A percentile compares a stretch with the other conserved stretches of the same genome.
phyloP scores from a whole-genome alignment of 805 yeast genomes.

The Millerozyma miso region DNA sequence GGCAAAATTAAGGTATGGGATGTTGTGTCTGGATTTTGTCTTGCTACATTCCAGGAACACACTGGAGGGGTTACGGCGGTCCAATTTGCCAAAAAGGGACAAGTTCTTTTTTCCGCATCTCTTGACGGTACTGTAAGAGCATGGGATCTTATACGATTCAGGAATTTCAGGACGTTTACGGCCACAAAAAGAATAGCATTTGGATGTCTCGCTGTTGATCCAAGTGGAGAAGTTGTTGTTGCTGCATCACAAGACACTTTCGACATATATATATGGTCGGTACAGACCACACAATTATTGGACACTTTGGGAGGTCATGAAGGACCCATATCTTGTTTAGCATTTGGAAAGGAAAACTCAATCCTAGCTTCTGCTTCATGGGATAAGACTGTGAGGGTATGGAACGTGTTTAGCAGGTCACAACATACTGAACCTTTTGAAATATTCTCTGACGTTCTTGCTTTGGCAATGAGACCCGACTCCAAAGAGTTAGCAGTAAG shows the following conservation, averaged over 20 bases:
- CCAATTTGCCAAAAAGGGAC: constrained; percentile 83
- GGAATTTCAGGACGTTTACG: constrained; percentile 93
- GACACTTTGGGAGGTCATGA: constrained; percentile 91
- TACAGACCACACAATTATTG: constrained; percentile 87
- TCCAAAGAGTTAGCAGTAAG: constrained; percentile 87
- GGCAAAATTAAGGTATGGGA: constrained; percentile 98
- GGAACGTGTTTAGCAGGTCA: constrained; percentile 87
- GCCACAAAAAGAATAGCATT: constrained; percentile 87
- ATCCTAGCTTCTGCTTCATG: constrained; percentile 88
- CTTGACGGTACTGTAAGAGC: constrained; percentile 97
- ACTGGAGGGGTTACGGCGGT: constrained; percentile 84
- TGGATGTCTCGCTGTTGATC: constrained; percentile 87
- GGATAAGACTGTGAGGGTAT: constrained; percentile 91
- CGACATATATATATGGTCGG: constrained; percentile 95
- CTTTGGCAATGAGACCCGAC: constrained; percentile 84
- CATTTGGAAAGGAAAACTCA: constrained; percentile 76
- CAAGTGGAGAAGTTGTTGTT: constrained; percentile 93
- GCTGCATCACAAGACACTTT: constrained; percentile 90
- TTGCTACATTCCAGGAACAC: constrained; percentile 89
- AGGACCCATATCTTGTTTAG: constrained; percentile 86
- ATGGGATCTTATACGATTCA: constrained; percentile 88
- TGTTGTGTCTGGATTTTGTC: constrained; percentile 83
- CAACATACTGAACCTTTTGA: constrained; percentile 90
- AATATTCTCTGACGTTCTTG: constrained; percentile 76
- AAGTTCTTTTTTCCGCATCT: constrained; percentile 86